These are phyloP conservation scores for Brassica incana DNA, from an alignment of 345 rosid genomes.

Conservation along the genomic window DNA sequence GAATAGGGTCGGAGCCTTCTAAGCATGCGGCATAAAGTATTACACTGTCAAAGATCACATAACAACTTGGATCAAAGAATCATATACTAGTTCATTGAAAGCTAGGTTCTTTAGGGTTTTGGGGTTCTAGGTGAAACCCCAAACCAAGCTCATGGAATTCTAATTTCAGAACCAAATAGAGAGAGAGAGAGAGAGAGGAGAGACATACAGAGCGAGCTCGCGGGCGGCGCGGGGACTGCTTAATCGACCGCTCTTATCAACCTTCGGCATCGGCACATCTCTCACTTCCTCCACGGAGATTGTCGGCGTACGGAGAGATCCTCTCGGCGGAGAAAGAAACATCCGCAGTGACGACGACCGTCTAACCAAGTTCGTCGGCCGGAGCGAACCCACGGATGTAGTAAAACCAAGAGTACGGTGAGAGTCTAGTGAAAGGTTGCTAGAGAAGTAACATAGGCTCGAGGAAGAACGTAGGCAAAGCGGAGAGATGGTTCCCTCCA, in stretches of 20 bases:
- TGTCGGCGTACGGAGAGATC: conserved; percentile 46
- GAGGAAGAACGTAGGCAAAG: conserved; percentile 21
- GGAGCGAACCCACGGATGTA: conserved; percentile 20
- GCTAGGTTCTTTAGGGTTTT: not conserved
- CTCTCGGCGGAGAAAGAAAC: conserved; percentile 19
- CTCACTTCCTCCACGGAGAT: conserved; percentile 47
- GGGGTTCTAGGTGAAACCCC: conserved; percentile 16
- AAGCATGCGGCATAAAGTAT: conserved; percentile 83
- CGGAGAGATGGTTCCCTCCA: conserved; percentile 55
- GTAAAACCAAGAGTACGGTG: conserved; percentile 29
- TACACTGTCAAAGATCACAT: conserved; percentile 46
- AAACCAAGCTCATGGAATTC: not conserved
- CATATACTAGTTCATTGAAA: not conserved
- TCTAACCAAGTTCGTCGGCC: conserved; percentile 27
- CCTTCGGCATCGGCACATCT: conserved; percentile 60
- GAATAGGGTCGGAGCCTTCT: conserved; percentile 91
- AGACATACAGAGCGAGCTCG: conserved; percentile 93
- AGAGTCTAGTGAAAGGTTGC: conserved; percentile 16
- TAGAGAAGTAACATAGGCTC: conserved; percentile 21
- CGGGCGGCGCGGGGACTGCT: conserved; percentile 99
- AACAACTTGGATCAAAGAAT: not conserved
- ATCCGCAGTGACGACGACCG: conserved; percentile 37
- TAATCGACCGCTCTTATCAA: conserved; percentile 89
- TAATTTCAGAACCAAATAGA: not conserved
- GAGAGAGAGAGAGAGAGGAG: conserved; percentile 8